phyloP scores from a whole-genome alignment of 306 rosid species.

The Ormosia semicastrata region DNA sequence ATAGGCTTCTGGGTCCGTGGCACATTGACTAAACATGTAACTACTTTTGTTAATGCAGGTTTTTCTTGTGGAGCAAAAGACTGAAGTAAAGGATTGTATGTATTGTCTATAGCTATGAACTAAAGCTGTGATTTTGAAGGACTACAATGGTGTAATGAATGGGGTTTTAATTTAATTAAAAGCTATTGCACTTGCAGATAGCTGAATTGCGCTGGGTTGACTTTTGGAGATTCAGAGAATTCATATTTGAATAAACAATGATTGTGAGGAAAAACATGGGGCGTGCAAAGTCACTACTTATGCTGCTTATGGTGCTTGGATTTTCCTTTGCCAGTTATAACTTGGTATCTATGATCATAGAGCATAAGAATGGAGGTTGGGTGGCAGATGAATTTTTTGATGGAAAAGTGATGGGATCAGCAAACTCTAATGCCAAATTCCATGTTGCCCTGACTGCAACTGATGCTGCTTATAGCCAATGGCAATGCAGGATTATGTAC shows the following conservation, averaged over 20 bases:
- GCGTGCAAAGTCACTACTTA: constrained; percentile 54
- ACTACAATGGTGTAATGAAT: background rate
- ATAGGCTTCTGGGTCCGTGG: background rate
- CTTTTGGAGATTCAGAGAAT: constrained; percentile 23
- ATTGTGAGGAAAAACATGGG: constrained; percentile 67
- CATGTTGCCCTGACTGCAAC: constrained; percentile 92
- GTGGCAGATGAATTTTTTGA: constrained; percentile 29
- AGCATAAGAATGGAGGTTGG: constrained; percentile 48
- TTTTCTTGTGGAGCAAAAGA: constrained; percentile 31
- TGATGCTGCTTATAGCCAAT: constrained; percentile 87
- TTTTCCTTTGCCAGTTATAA: constrained; percentile 73
- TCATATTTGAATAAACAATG: constrained; percentile 41
- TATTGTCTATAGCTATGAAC: background rate
- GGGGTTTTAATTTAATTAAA: constrained; percentile 12
- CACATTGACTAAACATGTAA: constrained; percentile 5
- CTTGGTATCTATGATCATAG: constrained; percentile 54
- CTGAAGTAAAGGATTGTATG: constrained; percentile 2
- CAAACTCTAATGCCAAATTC: constrained; percentile 35
- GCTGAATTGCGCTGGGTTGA: constrained; percentile 26
- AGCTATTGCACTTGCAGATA: constrained; percentile 19
- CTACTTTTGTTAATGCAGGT: constrained; percentile 28
- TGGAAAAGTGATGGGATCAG: constrained; percentile 25
- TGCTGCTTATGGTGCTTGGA: constrained; percentile 67
- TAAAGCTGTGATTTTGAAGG: constrained; percentile 20
- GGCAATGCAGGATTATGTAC: constrained; percentile 95